phyloP scores from a whole-genome alignment of 2,329 filamentous ascomycete genomes.

The Zelopaecilomyces penicillatus region DNA sequence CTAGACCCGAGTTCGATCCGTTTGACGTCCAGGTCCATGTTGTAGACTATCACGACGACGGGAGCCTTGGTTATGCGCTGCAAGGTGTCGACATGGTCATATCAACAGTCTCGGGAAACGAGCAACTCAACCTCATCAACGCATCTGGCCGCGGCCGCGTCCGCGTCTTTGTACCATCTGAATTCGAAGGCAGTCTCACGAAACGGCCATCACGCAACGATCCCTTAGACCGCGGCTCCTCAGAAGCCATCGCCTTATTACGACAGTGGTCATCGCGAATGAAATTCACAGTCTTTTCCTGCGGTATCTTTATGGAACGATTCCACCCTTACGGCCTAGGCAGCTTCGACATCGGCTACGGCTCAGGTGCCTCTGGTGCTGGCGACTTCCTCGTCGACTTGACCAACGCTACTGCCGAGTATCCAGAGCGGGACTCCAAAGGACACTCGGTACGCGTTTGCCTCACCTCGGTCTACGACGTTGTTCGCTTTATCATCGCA shows the following conservation, averaged over 20 bases:
- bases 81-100: constrained; percentile 66
- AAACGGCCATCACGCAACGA: constrained; percentile 44
- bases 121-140: constrained; percentile 64
- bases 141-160: constrained; percentile 59
- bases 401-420: constrained; percentile 47
- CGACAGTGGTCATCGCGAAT: constrained; percentile 49
- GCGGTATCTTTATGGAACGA: constrained; percentile 67
- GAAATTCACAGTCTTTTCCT: constrained; percentile 62
- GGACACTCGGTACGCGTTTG: constrained; percentile 48
- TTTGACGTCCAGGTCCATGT: constrained; percentile 57
- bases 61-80: constrained; percentile 55
- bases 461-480: constrained; percentile 61
- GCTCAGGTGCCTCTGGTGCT: constrained; percentile 44
- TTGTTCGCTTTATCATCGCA: constrained; percentile 62
- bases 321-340: constrained; percentile 61
- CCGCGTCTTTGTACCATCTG: constrained; percentile 62
- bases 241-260: constrained; percentile 47
- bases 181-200: constrained; percentile 60
- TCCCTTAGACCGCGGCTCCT: constrained; percentile 52
- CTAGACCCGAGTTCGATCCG: constrained; percentile 43
- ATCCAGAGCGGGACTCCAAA: constrained; percentile 45
- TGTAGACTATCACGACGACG: constrained; percentile 56
- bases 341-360: constrained; percentile 48
- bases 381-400: constrained; percentile 62
- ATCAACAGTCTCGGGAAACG: constrained; percentile 58